Conservation (phyloP, 1,284 basidiomycete genomes). For the Malassezia japonica region DNA sequence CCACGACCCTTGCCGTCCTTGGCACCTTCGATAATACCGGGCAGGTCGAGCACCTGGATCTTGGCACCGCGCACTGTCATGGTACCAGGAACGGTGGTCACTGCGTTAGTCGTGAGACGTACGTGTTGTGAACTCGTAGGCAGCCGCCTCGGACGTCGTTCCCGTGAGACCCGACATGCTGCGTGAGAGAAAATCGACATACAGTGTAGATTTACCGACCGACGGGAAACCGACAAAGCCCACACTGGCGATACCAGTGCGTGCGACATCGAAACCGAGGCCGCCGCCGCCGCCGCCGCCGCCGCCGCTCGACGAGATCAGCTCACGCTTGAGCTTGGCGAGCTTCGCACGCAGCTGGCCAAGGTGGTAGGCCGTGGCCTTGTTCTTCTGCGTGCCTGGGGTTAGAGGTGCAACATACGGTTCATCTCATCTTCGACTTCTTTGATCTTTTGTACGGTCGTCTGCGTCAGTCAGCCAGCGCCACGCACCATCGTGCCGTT, state of each 20-base stretch:
- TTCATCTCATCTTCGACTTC: constrained; percentile 48
- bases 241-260: constrained; percentile 89
- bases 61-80: constrained; percentile 79
- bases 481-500: constrained; percentile 11
- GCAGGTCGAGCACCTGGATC: constrained; percentile 60
- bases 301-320: constrained; percentile 68
- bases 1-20: constrained; percentile 97
- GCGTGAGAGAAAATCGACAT: no score
- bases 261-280: constrained; percentile 75
- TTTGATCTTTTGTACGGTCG: constrained; percentile 44
- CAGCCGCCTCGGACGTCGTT: constrained; percentile 92
- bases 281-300: constrained; percentile 69
- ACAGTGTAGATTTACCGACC: constrained; percentile 64
- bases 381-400: constrained; percentile 80
- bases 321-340: constrained; percentile 87
- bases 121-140: constrained; percentile 83
- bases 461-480: constrained; percentile 9
- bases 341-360: constrained; percentile 97
- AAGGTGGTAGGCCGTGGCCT: constrained; percentile 67
- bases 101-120: constrained; percentile 8
- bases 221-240: constrained; percentile 54
- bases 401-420: constrained; percentile 17
- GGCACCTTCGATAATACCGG: constrained; percentile 97
- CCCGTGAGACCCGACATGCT: constrained; percentile 99
- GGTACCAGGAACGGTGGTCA: constrained; percentile 78